Base-by-base conservation (phyloP, 257 asterid genomes). In the Jacaranda mimosifolia region DNA sequence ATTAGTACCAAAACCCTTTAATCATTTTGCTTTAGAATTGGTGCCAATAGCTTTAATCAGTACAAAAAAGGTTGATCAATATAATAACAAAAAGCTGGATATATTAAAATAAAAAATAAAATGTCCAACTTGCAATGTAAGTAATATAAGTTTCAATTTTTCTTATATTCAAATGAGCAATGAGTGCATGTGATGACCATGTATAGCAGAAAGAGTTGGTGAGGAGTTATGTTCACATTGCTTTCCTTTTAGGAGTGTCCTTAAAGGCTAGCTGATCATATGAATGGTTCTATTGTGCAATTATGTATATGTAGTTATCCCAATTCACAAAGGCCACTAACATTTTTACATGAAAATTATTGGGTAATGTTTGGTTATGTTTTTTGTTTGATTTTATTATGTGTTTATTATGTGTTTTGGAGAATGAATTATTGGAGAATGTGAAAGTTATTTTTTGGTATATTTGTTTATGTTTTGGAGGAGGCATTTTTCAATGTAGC, bases 1-100 rank as follows among this genome's bases (percentile, higher is more conserved):
- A 17, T 36, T 35, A 48, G 40, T 63, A 36, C 52, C 63, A 62
- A 49, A 62, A 36, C 72, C 73, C 35, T 36, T 49, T 75, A 63
- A 75, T 75, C 65, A 63, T 75, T 51, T 36, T 36, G 73, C 56
- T 75, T 51, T 74, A 63, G 43, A 63, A 32, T 63, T 42, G 79
- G 72, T 63, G 72, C 71, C 51, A 45, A 38, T 4, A 40, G 42
- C 45, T 55, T 55, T 71, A n/a, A n/a, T n/a, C 55, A 55, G 19
- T 56, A 71, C 66, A 71, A 63, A 7, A 63, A 36, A 63, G 48
- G 32, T 26, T 32, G 4, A 7, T 5, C 38, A 60, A 63, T 5
- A 2, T 63, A 63, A 14, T 63, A 57, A 63, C 48, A 26, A 63
- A 36, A 63, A 63, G 46, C 12, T 63, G 19, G 9, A 3, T 60